A percentile compares a stretch with the other conserved stretches of the same genome.
Evolutionary conservation across 1,284 basidiomycete genomes (phyloP).

Genomic region (Spongiforma sp.): DNA sequence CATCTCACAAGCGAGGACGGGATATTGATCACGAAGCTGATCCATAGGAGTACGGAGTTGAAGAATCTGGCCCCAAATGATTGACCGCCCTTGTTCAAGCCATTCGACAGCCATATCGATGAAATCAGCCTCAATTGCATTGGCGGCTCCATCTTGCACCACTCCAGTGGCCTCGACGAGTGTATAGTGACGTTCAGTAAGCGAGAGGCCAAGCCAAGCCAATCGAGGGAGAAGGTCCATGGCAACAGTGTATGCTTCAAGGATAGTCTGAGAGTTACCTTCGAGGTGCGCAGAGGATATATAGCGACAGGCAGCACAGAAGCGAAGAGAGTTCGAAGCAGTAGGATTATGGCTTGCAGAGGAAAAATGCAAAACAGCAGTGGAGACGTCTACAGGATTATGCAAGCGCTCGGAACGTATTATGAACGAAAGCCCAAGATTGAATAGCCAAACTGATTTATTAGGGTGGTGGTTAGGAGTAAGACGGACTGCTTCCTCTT

Average conservation of each 20-base stretch:
- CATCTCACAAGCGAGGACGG: neutral
- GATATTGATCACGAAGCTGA: neutral
- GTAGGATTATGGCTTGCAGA: too few relatives aligned
- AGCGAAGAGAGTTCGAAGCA: too few relatives aligned
- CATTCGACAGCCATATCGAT: slow-evolving; percentile 3
- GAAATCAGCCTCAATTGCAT: neutral
- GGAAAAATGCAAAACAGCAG: too few relatives aligned
- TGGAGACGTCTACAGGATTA: too few relatives aligned
- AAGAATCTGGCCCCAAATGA: slow-evolving; percentile 9
- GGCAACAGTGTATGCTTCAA: neutral
- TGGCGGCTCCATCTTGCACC: neutral
- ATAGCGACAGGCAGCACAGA: neutral
- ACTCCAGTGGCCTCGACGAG: slow-evolving; percentile 3
- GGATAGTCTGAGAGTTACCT: neutral
- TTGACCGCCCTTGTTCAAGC: slow-evolving; percentile 13
- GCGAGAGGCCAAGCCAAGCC: slow-evolving; percentile 10
- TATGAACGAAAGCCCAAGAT: too few relatives aligned
- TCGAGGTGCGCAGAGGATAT: neutral
- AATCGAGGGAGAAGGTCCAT: slow-evolving; percentile 7
- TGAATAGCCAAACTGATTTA: too few relatives aligned
- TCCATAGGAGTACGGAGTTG: neutral
- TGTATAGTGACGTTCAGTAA: slow-evolving; percentile 1
- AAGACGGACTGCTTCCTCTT: too few relatives aligned
- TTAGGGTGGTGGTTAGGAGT: too few relatives aligned
- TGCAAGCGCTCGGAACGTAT: too few relatives aligned